Conservation (phyloP, 495 filamentous ascomycete species). For the Corynascus novoguineensis region DNA sequence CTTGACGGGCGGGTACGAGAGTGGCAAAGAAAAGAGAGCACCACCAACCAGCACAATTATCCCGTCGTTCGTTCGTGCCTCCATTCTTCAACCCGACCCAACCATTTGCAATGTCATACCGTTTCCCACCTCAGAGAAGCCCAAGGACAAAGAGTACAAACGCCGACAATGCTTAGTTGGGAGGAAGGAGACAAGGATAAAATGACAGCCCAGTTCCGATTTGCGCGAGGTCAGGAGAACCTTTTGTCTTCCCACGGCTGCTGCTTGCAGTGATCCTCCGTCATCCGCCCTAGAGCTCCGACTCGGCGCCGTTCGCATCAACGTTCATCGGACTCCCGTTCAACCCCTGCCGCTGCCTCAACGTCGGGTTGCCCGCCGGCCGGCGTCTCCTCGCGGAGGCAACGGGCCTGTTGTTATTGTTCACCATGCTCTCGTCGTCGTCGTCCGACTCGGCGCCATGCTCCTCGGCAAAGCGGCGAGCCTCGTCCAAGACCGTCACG, state of each 20-base stretch:
- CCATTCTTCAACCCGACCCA: background rate
- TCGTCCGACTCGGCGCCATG: conserved; percentile 39
- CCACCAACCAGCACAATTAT: background rate
- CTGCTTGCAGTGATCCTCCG: background rate
- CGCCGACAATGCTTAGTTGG: conserved; percentile 14
- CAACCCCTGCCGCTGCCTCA: conserved; percentile 24
- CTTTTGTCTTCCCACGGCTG: background rate
- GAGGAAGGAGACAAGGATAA: background rate
- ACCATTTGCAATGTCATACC: conserved; percentile 4
- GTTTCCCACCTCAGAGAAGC: background rate
- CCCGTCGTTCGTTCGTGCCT: background rate
- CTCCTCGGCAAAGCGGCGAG: conserved; percentile 49
- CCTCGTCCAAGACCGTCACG: conserved; percentile 77
- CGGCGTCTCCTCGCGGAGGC: conserved; percentile 39
- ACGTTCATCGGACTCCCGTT: conserved; percentile 51
- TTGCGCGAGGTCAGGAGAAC: too few species aligned
- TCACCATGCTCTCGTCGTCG: conserved; percentile 46
- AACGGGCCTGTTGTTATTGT: conserved; percentile 30
- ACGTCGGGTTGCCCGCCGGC: conserved; percentile 23
- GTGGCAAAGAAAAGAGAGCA: background rate
- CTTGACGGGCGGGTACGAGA: too few species aligned
- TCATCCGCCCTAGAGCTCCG: conserved; percentile 34
- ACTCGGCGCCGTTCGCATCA: conserved; percentile 46
- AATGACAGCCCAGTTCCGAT: background rate
- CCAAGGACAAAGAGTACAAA: background rate